A percentile compares a stretch with the other conserved stretches of the same genome.
Evolutionary conservation across 805 yeast species (phyloP).

Genomic region (Hanseniaspora taiwanica): DNA sequence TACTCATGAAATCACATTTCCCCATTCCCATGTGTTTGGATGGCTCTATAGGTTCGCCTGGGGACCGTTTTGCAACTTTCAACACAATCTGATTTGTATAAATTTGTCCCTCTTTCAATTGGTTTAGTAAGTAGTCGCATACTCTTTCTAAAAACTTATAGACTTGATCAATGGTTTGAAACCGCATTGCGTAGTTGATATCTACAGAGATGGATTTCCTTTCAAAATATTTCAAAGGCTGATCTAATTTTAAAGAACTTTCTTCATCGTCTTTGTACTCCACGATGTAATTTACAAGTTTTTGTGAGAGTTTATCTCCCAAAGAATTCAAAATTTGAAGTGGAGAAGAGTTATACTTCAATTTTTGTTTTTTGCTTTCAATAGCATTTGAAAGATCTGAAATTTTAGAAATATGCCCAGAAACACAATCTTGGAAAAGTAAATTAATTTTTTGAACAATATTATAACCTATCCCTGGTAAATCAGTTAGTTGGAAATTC

Average conservation of each 20-base stretch:
- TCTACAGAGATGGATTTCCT: conserved; percentile 79
- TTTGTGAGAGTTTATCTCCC: conserved; percentile 62
- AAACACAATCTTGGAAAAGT: conserved; percentile 17
- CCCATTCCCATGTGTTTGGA: conserved; percentile 83
- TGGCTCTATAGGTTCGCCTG: conserved; percentile 59
- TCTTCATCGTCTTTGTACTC: conserved; percentile 57
- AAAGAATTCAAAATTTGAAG: conserved; percentile 31
- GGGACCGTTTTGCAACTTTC: conserved; percentile 50
- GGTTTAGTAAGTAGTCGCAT: conserved; percentile 41
- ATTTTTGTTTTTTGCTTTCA: no score
- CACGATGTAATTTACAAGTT: conserved; percentile 38
- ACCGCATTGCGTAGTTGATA: conserved; percentile 82
- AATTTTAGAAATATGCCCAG: no score
- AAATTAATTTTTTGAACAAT: conserved; percentile 33
- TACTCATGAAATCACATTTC: conserved; percentile 48
- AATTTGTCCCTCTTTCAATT: conserved; percentile 36
- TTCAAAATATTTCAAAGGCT: conserved; percentile 33
- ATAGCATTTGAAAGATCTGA: no score
- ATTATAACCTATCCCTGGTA: conserved; percentile 56
- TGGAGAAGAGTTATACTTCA: no score
- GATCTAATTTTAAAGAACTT: conserved; percentile 34
- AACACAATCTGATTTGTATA: conserved; percentile 48
- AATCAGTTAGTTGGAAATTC: conserved; percentile 20
- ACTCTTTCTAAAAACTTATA: conserved; percentile 48
- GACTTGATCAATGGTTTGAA: conserved; percentile 45